Evolutionary conservation across 768 basidiomycete species (phyloP).

Genomic region (Phylloporus scabripes): DNA sequence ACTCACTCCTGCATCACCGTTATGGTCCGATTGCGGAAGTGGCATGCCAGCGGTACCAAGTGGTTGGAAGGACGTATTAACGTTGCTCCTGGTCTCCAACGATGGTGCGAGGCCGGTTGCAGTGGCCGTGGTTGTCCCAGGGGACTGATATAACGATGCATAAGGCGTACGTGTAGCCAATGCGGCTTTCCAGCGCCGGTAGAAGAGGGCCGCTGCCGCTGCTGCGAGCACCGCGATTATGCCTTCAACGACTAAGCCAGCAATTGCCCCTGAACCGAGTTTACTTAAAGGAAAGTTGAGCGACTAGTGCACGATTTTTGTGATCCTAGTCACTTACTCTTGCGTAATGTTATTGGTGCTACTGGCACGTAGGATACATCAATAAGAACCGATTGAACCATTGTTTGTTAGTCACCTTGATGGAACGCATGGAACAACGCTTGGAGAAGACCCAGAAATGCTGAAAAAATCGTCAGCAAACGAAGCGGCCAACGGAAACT

Average conservation of each 20-base stretch:
- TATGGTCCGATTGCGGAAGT: background rate
- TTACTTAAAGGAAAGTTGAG: slow-evolving; percentile 10
- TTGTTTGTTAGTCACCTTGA: slow-evolving; percentile 5
- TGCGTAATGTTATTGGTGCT: background rate
- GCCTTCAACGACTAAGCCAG: slow-evolving; percentile 17
- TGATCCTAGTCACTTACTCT: slow-evolving; percentile 9
- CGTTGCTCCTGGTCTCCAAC: slow-evolving; percentile 1
- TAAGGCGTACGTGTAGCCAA: slow-evolving; percentile 1
- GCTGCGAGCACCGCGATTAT: slow-evolving; percentile 13
- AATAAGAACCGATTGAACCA: background rate
- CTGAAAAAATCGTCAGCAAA: background rate
- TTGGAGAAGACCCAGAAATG: background rate
- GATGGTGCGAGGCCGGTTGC: slow-evolving; percentile 8
- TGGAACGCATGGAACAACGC: background rate
- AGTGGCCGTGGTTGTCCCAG: slow-evolving; percentile 1
- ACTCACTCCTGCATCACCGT: background rate
- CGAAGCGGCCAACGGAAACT: background rate
- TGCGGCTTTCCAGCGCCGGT: slow-evolving; percentile 19
- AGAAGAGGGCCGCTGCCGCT: slow-evolving; percentile 15
- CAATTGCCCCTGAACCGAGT: slow-evolving; percentile 20
- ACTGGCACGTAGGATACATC: background rate
- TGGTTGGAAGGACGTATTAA: background rate
- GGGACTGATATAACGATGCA: slow-evolving; percentile 2
- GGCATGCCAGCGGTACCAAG: background rate
- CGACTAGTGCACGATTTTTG: background rate